Percentiles rank a stretch among this genome's conserved stretches.
Evolutionary conservation across 2,329 filamentous ascomycete genomes (phyloP).

Genomic region (Trichoderma asperellum): DNA sequence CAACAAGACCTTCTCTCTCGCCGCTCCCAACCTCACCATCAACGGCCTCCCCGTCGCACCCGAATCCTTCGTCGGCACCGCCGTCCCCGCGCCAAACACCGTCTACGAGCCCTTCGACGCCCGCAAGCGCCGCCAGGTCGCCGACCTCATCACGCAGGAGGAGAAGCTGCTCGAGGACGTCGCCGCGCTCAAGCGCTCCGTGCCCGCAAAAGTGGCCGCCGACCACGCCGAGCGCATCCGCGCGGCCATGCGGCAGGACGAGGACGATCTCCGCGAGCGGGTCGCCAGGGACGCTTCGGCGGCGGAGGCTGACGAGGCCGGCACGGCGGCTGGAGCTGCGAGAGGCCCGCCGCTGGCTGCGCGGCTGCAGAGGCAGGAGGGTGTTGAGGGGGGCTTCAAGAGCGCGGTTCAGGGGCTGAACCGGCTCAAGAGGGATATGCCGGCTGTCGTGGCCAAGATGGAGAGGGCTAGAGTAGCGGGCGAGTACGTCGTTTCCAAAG

Average conservation of each 20-base stretch:
- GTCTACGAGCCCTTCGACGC: constrained; percentile 64
- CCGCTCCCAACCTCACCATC: constrained; percentile 63
- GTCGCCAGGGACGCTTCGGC: constrained; percentile 30
- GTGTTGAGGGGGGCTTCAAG: constrained; percentile 52
- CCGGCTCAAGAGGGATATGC: constrained; percentile 62
- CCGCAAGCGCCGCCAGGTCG: constrained; percentile 61
- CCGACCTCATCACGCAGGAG: constrained; percentile 63
- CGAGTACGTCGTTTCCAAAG: constrained; percentile 54
- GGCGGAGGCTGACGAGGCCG: constrained; percentile 20
- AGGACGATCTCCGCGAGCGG: constrained; percentile 46
- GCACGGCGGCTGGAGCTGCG: neutral
- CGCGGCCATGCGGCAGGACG: constrained; percentile 51
- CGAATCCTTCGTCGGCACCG: constrained; percentile 43
- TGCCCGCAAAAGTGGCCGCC: constrained; percentile 52
- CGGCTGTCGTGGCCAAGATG: constrained; percentile 65
- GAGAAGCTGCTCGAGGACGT: constrained; percentile 68
- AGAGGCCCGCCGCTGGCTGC: constrained; percentile 32
- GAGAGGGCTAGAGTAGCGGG: constrained; percentile 65
- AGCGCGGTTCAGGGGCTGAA: constrained; percentile 56
- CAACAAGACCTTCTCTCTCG: constrained; percentile 60
- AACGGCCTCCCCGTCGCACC: constrained; percentile 61
- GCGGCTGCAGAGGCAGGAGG: constrained; percentile 48
- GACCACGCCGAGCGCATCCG: constrained; percentile 48
- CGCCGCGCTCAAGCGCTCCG: constrained; percentile 59
- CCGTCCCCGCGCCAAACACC: constrained; percentile 34